A percentile compares a stretch with the other conserved stretches of the same genome.
These are phyloP conservation scores for Carex kokanica DNA, from an alignment of 176 grass and related monocot species.

Conservation along the genomic window DNA sequence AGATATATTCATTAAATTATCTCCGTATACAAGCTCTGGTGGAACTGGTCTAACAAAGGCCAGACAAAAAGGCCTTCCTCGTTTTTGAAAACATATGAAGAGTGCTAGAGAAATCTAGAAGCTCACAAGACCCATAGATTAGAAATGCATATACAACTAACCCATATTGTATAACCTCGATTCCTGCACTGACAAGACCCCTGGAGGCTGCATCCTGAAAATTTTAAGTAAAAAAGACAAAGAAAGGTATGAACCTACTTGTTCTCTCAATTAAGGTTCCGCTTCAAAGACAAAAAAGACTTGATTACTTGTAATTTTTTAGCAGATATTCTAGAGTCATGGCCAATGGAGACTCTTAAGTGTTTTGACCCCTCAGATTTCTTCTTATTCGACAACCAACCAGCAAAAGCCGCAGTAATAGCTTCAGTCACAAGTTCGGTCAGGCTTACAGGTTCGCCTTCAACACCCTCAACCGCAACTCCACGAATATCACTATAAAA, in stretches of 20 bases:
- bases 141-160: slow-evolving; percentile 45
- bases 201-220: slow-evolving; percentile 73
- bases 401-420: slow-evolving; percentile 82
- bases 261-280: neutral
- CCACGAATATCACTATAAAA: slow-evolving; percentile 85
- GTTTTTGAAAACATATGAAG: neutral
- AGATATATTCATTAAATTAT: neutral
- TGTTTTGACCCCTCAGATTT: slow-evolving; percentile 62
- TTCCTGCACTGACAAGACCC: slow-evolving; percentile 61
- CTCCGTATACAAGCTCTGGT: neutral
- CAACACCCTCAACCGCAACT: slow-evolving; percentile 90
- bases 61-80: neutral
- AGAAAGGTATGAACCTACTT: slow-evolving; percentile 9
- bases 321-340: slow-evolving; percentile 95
- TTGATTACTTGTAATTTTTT: slow-evolving; percentile 73
- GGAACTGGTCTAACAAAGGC: neutral
- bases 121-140: neutral
- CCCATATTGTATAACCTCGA: slow-evolving; percentile 89
- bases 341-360: slow-evolving; percentile 79
- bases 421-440: slow-evolving; percentile 72
- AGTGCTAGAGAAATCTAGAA: neutral
- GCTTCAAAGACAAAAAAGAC: slow-evolving; percentile 16
- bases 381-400: slow-evolving; percentile 88
- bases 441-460: slow-evolving; percentile 68
- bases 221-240: slow-evolving; percentile 3